Evolutionary conservation across 2,329 filamentous ascomycete genomes (phyloP).

Genomic region (Aspergillus hortae): DNA sequence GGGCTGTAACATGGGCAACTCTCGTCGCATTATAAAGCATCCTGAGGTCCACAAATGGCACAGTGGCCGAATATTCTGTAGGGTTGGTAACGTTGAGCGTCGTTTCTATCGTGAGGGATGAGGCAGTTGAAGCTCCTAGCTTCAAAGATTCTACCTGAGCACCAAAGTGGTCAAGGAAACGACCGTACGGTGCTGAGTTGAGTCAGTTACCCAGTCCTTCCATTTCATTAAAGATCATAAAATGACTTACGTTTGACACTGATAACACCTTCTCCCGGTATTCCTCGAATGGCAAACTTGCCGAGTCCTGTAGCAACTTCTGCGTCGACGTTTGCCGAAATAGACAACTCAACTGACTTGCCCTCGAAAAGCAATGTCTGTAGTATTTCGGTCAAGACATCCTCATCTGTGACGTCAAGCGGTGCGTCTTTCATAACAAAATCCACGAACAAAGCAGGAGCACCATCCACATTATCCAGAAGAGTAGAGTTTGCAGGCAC

Average conservation of each 20-base stretch:
- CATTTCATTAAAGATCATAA: conserved; percentile 12
- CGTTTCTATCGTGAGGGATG: conserved; percentile 68
- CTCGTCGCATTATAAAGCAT: conserved; percentile 69
- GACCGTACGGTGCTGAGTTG: conserved; percentile 56
- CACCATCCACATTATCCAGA: conserved; percentile 56
- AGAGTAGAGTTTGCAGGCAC: conserved; percentile 78
- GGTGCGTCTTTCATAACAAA: conserved; percentile 76
- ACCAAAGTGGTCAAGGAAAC: conserved; percentile 48
- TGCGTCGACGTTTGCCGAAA: conserved; percentile 79
- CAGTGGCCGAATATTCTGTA: conserved; percentile 73
- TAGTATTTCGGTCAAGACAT: conserved; percentile 77
- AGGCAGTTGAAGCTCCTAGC: conserved; percentile 68
- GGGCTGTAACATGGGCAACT: conserved; percentile 70
- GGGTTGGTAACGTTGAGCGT: conserved; percentile 84
- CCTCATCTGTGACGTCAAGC: conserved; percentile 73
- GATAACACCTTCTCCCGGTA: conserved; percentile 79
- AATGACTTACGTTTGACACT: conserved; percentile 84
- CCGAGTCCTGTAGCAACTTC: conserved; percentile 79
- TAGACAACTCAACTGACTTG: conserved; percentile 64
- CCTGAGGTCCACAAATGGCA: conserved; percentile 79
- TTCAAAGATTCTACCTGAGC: conserved; percentile 69
- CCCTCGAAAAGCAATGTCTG: conserved; percentile 73
- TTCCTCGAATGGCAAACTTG: conserved; percentile 71
- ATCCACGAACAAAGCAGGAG: conserved; percentile 66
- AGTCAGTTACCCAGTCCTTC: conserved; percentile 21